Evolutionary conservation across 139 green algal genomes (phyloP), one percentile per base, ranked within the genome.

Genomic region (Coccomyxa sp.): DNA sequence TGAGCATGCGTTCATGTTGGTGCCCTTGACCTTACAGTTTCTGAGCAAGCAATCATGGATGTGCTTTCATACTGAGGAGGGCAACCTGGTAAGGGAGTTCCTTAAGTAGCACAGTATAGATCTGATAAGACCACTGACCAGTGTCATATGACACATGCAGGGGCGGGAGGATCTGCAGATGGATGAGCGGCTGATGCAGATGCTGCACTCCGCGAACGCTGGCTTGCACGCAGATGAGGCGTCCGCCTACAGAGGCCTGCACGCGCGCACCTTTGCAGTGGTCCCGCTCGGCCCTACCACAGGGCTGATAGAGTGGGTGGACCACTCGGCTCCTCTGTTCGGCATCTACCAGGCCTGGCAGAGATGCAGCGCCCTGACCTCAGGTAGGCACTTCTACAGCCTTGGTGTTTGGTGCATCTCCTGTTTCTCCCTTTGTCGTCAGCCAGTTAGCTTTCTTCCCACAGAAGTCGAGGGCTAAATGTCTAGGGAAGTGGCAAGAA

Each of bases 291-390:
- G 88, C 0, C 41, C 83, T 12, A 55, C 87, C 5, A 82, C 88
- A 27, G 95, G 95, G 7, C 90, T 98, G 8, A 91, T 88, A 33
- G 78, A 91, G 68, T 98, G 95, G 95, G 90, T 98, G 40, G 78
- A 89, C 12, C 70, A 88, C 79, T 90, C 89, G 0, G 80, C 82
- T 10, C 95, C 94, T 2, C 79, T 98, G 6, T 97, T 90, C 76
- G 83, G 81, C 10, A 34, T 98, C 22, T 96, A 94, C 78, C 82
- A 87, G 18, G 37, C 70, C 9, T 97, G 94, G 93, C 92, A 97
- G 84, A 24, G 79, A 27, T 70, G 80, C 39, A 31, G 37, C 31
- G 8, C 7, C 44, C 14, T n/a, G n/a, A n/a, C n/a, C n/a, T n/a
- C n/a, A n/a, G n/a, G n/a, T n/a, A n/a, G n/a, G n/a, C n/a, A n/a